phyloP scores from a whole-genome alignment of 75 land plant species.

The Sequoia sempervirens region DNA sequence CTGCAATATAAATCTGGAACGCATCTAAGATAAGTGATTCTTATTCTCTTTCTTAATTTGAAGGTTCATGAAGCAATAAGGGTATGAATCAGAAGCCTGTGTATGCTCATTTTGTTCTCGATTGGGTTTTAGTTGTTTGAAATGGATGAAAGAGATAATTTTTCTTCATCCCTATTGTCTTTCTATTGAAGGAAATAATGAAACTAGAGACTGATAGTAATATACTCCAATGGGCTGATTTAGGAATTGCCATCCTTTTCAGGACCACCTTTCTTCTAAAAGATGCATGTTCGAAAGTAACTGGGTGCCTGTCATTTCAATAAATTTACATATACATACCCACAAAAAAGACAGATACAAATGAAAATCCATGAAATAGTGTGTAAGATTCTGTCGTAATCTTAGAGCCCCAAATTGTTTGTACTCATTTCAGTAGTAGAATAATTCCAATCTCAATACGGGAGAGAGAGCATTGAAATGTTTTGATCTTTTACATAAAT shows the following conservation, averaged over 20 bases:
- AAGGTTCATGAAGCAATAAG: no score
- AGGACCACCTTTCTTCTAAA: neutral
- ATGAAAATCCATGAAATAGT: neutral
- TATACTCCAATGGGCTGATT: neutral
- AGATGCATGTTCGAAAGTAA: neutral
- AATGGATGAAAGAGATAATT: no score
- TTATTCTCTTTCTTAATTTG: no score
- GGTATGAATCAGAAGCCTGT: no score
- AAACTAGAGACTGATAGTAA: neutral
- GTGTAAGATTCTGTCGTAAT: neutral
- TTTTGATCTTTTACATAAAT: neutral
- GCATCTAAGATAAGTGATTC: no score
- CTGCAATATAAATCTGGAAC: no score
- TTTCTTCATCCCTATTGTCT: no score
- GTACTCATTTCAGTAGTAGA: conserved; percentile 1
- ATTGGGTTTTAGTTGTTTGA: no score
- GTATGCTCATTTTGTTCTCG: no score
- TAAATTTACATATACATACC: neutral
- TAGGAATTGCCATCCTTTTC: neutral
- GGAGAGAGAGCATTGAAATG: neutral
- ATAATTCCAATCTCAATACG: neutral
- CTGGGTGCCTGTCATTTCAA: neutral
- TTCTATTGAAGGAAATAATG: no score
- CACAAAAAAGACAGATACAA: neutral
- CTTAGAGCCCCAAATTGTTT: neutral